A percentile compares a stretch with the other conserved stretches of the same genome.
Conservation (phyloP, 352 stramenopile genomes). For the Phytophthora niederhauseri region DNA sequence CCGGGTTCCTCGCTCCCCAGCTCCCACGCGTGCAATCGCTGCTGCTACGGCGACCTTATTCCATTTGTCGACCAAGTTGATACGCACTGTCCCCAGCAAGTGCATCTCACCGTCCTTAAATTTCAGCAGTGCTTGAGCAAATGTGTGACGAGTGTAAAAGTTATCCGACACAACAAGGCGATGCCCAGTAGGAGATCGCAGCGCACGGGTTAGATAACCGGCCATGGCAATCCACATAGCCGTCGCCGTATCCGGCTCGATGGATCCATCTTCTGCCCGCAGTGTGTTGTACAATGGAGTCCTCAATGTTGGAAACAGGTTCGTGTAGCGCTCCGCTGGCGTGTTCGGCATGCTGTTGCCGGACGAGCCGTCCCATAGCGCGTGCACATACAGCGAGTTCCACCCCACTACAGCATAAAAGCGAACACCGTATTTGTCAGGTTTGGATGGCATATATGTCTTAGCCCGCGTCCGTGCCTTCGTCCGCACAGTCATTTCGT, state of each 20-base stretch:
- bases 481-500: conserved; percentile 7
- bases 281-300: conserved; percentile 3
- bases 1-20: neutral
- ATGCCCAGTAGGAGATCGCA: conserved; percentile 5
- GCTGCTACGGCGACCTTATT: conserved; percentile 10
- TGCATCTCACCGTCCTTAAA: conserved; percentile 12
- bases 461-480: conserved; percentile 3
- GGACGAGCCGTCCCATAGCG: conserved; percentile 6
- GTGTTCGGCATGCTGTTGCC: neutral
- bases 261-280: neutral
- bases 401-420: conserved; percentile 19
- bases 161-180: conserved; percentile 21
- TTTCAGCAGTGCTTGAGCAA: neutral
- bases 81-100: conserved; percentile 12
- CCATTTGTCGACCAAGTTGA: conserved; percentile 24
- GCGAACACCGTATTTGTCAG: conserved; percentile 2
- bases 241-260: neutral
- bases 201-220: neutral
- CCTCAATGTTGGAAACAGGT: conserved; percentile 13
- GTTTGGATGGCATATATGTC: conserved; percentile 11
- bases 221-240: conserved; percentile 14
- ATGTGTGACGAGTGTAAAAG: conserved; percentile 20
- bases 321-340: conserved; percentile 7
- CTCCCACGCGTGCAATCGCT: conserved; percentile 4
- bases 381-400: conserved; percentile 9